Evolutionary conservation across 768 basidiomycete species (phyloP).

Genomic region (Chlorophyllum brunneum): DNA sequence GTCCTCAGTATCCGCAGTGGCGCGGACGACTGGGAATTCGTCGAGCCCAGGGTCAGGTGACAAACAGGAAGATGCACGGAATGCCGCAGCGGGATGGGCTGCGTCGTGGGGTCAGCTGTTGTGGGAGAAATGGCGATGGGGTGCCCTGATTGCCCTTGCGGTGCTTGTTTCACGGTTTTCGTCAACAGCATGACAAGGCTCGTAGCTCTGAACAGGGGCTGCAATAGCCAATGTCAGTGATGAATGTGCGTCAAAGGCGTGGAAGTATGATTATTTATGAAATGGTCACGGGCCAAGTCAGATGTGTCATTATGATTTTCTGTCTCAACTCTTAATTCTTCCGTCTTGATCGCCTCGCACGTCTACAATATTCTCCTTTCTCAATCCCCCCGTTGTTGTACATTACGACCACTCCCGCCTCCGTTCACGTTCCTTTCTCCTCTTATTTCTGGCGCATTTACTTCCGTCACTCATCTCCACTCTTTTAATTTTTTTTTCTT

Average conservation of each 20-base stretch:
- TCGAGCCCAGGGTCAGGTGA: slow-evolving; percentile 15
- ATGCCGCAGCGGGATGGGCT: slow-evolving; percentile 47
- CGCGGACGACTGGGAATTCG: background rate
- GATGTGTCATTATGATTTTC: too few species aligned
- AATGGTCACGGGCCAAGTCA: too few species aligned
- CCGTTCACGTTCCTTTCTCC: background rate
- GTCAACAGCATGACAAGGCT: slow-evolving; percentile 37
- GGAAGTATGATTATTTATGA: too few species aligned
- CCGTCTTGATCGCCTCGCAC: too few species aligned
- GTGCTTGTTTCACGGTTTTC: slow-evolving; percentile 76
- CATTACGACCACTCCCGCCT: too few species aligned
- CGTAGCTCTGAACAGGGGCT: too few species aligned
- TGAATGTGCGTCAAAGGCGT: too few species aligned
- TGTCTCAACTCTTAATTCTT: too few species aligned
- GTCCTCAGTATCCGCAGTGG: slow-evolving; percentile 11
- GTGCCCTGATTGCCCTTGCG: slow-evolving; percentile 71
- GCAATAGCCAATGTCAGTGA: too few species aligned
- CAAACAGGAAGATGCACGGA: slow-evolving; percentile 23
- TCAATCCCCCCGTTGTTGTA: too few species aligned
- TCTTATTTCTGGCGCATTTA: background rate
- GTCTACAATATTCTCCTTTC: too few species aligned
- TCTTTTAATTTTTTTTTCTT: background rate
- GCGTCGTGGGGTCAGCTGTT: slow-evolving; percentile 60
- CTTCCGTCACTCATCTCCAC: background rate
- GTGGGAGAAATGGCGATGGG: slow-evolving; percentile 86